phyloP scores from a whole-genome alignment of 2,329 filamentous ascomycete species.

The Colletotrichum cuscutae region DNA sequence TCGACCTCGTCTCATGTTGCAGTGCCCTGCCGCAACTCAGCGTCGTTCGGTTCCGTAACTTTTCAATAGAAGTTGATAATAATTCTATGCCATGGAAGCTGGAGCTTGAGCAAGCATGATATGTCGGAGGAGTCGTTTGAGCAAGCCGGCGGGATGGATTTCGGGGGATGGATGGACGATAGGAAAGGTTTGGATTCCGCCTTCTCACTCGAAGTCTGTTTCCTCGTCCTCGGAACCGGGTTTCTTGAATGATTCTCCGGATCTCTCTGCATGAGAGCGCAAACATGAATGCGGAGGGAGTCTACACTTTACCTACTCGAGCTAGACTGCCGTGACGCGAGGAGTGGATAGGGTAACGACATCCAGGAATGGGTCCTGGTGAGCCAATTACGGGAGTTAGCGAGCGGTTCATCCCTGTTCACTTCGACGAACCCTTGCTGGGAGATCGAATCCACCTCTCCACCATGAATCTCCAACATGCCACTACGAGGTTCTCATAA shows the following conservation, averaged over 20 bases:
- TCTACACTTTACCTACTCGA: slow-evolving; percentile 5
- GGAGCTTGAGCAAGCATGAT: background rate
- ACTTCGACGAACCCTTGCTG: too few relatives aligned
- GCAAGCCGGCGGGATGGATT: background rate
- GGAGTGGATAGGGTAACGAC: slow-evolving; percentile 28
- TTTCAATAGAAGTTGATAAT: background rate
- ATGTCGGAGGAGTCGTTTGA: background rate
- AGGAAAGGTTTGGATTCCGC: background rate
- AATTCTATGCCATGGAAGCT: background rate
- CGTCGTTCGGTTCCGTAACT: background rate
- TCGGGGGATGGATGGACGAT: background rate
- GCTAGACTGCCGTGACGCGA: slow-evolving; percentile 23
- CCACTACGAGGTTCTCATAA: too few relatives aligned
- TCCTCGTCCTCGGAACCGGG: background rate
- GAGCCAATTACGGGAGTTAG: background rate
- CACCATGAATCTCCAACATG: too few relatives aligned
- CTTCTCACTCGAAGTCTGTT: slow-evolving; percentile 7
- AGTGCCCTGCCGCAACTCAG: slow-evolving; percentile 10
- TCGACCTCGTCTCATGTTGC: slow-evolving; percentile 19
- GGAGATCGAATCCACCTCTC: too few relatives aligned
- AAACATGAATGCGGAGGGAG: slow-evolving; percentile 5
- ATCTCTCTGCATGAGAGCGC: background rate
- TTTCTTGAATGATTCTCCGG: background rate
- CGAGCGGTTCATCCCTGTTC: background rate
- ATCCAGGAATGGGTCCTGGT: slow-evolving; percentile 12